Percentiles rank a stretch among this genome's conserved stretches.
These are phyloP conservation scores for Darksidea phi DNA, from an alignment of 495 filamentous ascomycete species.

Conservation along the genomic window DNA sequence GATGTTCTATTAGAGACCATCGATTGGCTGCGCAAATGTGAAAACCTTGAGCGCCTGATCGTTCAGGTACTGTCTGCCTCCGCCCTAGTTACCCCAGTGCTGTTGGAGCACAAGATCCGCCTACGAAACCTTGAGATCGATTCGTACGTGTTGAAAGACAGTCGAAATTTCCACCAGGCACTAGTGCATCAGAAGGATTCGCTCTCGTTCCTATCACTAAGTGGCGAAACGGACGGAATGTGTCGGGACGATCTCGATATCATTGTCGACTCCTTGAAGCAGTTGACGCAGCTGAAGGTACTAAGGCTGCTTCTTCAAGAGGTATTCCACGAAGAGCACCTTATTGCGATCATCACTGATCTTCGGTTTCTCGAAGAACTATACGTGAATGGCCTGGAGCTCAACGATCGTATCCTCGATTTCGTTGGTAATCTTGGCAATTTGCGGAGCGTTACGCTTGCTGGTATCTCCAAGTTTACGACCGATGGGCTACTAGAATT, in stretches of 20 bases:
- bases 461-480: constrained; percentile 44
- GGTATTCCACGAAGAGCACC: constrained; percentile 52
- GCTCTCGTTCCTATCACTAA: constrained; percentile 50
- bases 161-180: constrained; percentile 53
- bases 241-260: constrained; percentile 49
- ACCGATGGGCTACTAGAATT: constrained; percentile 41
- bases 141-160: constrained; percentile 49
- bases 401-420: constrained; percentile 54
- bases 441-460: constrained; percentile 41
- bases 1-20: constrained; percentile 54
- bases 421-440: constrained; percentile 38
- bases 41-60: constrained; percentile 54
- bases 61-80: constrained; percentile 52
- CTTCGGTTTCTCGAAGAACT: constrained; percentile 57
- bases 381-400: constrained; percentile 54
- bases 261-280: constrained; percentile 50
- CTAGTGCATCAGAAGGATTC: constrained; percentile 48
- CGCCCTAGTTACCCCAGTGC: constrained; percentile 53
- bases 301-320: constrained; percentile 56
- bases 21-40: constrained; percentile 58
- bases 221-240: constrained; percentile 52
- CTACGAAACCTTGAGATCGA: constrained; percentile 52
- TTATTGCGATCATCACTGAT: constrained; percentile 51
- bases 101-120: constrained; percentile 52
- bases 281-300: constrained; percentile 51